Evolutionary conservation across 805 yeast genomes (phyloP), one percentile per base, ranked within the genome.

Genomic region (Ogataea sp.): DNA sequence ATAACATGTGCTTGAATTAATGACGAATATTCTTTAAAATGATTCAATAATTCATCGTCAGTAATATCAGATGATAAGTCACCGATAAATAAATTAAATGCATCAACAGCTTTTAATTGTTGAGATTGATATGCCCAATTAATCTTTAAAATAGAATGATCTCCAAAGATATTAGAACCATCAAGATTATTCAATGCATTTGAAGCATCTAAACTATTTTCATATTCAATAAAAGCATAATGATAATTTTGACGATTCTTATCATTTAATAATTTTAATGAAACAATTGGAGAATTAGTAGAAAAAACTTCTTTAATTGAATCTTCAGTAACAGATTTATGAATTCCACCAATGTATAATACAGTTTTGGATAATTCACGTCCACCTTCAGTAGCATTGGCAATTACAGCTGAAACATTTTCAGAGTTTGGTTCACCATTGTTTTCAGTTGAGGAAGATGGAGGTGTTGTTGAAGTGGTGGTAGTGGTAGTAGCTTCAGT

Each of bases 41-140:
- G 68, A 33, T 59, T 62, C 38, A 67, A 67, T 45, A 87, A 69
- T 15, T 75, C 55, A 47, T 83, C 94, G 60, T 88, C 96, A 54
- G 83, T 80, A 28, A 88, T 80, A 51, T 88, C 95, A 7, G 82
- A 70, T 30, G 86, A 77, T 49, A 87, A 70, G 56, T 88, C 96
- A 42, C 96, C 96, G 25, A 88, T 86, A 58, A 87, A 88, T 37
- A 88, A 65, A 55, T 83, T 85, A 61, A 67, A 83, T 29, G 75
- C 65, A 31, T 72, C 75, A 38, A 65, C 67, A 24, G 70, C 65
- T 45, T 72, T 68, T 36, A 78, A 73, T 47, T 82, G 82, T 50
- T 83, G 83, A 32, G 87, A 80, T 63, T 83, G 93, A 63, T 69
- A 86, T 8, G 96, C 96, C 80, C 86, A 83, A 47, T 84, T 83